A percentile compares a stretch with the other conserved stretches of the same genome.
phyloP scores from a whole-genome alignment of 345 rosid species.

The Camelina sativa region DNA sequence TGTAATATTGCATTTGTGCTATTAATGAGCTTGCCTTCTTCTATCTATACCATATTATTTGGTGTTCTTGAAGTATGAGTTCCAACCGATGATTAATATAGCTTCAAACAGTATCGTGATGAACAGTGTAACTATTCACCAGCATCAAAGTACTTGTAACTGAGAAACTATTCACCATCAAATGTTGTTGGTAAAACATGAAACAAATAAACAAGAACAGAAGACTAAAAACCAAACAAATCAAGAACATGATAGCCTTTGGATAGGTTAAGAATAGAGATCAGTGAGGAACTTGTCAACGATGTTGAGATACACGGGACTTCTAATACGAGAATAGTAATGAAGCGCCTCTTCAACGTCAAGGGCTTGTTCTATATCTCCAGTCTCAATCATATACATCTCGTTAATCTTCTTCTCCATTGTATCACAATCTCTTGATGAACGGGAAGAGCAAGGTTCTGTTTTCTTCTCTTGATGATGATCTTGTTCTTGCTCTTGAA shows the following conservation, averaged over 20 bases:
- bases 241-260: background rate
- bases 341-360: conserved; percentile 93
- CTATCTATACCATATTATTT: conserved; percentile 1
- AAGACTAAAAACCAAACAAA: conserved; percentile 6
- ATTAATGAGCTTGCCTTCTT: conserved; percentile 31
- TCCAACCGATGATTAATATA: background rate
- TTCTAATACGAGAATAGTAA: conserved; percentile 74
- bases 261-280: conserved; percentile 52
- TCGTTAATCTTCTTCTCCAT: conserved; percentile 79
- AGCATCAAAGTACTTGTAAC: background rate
- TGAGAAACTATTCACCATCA: conserved; percentile 1
- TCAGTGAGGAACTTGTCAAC: conserved; percentile 80
- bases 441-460: conserved; percentile 27
- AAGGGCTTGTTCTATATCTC: conserved; percentile 74
- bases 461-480: conserved; percentile 28
- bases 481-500: conserved; percentile 22
- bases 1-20: conserved; percentile 39
- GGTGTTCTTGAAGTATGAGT: background rate
- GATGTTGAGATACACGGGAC: conserved; percentile 78
- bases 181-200: conserved; percentile 6
- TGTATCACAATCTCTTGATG: conserved; percentile 30
- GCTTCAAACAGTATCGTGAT: background rate
- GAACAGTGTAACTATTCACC: background rate
- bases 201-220: conserved; percentile 16
- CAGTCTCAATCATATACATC: conserved; percentile 69